Base-by-base conservation (phyloP, 257 asterid genomes). In the Ophiorrhiza pumila region DNA sequence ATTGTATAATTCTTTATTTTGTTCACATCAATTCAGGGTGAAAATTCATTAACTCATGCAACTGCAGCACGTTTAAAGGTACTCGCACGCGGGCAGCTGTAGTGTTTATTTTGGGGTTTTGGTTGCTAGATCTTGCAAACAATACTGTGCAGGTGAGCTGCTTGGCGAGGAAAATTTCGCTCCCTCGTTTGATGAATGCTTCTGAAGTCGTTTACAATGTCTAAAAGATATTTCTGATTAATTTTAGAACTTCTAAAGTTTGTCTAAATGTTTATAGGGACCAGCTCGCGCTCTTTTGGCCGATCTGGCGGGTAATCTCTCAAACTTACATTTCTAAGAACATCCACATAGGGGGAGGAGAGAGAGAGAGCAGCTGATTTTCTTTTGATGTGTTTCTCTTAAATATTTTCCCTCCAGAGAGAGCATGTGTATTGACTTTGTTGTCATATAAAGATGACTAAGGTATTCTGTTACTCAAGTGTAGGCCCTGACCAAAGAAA, bases 241-340 rank as follows among this genome's bases (percentile, higher is more conserved):
- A 60, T 45, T 68, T 31, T 20, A 41, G 75, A 78, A 64, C 75
- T 29, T 67, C 31, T 77, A 25, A n/a, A 22, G 15, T 70, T 39
- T 70, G 45, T 75, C 78, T 34, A 25, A 67, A 74, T 72, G 37
- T 79, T 69, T 76, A 57, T 72, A 92, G 98, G 99, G 99, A 60
- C 99, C 98, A n/a, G 99, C 99, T 77, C 97, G 99, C 76, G 99
- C 99, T 80, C 98, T 95, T 79, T 85, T 95, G 80, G 99, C 97
- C 82, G 99, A 95, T 86, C 90, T 95, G 83, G 87, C 99, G 76
- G 98, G 99, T 90, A 87, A 67, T 52, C 64, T 41, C 69, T 72
- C 20, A 32, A 39, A 12, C 22, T 22, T 67, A 47, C 49, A 47
- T 72, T 65, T 67, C 42, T 53, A 22, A 53, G 31, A 2, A 7